Evolutionary conservation across 148 eudicot species (phyloP).

Genomic region (Spergularia bocconei): DNA sequence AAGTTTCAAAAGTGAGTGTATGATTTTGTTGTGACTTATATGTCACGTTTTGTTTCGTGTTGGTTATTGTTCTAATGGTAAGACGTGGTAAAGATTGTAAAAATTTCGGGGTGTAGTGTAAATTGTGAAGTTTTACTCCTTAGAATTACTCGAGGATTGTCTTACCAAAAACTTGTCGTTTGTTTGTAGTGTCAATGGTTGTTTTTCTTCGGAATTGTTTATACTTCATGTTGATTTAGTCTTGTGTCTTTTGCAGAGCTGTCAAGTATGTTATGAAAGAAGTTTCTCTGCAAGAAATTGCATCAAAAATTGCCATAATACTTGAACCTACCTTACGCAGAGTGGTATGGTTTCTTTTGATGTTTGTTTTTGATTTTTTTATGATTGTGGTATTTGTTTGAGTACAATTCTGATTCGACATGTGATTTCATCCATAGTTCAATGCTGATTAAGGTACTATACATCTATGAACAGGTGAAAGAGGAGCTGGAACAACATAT

Average conservation of each 20-base stretch:
- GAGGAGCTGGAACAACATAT: constrained; percentile 50
- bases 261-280: constrained; percentile 40
- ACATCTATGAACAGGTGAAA: constrained; percentile 44
- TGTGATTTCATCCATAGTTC: background rate
- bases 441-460: constrained; percentile 2
- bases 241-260: constrained; percentile 26
- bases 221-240: background rate
- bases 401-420: background rate
- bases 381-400: background rate
- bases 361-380: background rate
- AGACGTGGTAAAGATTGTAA: too few relatives aligned
- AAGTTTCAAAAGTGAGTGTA: constrained; percentile 42
- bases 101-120: too few relatives aligned
- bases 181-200: background rate
- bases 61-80: too few relatives aligned
- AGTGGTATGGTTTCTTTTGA: constrained; percentile 43
- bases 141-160: background rate
- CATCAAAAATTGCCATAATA: constrained; percentile 18
- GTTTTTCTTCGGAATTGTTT: background rate
- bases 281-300: constrained; percentile 36
- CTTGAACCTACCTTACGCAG: constrained; percentile 50
- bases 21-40: background rate
- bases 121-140: too few relatives aligned
- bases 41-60: too few relatives aligned
- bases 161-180: background rate